These are phyloP conservation scores for Irpex lacteus DNA, from an alignment of 1,284 basidiomycete species.

Conservation along the genomic window DNA sequence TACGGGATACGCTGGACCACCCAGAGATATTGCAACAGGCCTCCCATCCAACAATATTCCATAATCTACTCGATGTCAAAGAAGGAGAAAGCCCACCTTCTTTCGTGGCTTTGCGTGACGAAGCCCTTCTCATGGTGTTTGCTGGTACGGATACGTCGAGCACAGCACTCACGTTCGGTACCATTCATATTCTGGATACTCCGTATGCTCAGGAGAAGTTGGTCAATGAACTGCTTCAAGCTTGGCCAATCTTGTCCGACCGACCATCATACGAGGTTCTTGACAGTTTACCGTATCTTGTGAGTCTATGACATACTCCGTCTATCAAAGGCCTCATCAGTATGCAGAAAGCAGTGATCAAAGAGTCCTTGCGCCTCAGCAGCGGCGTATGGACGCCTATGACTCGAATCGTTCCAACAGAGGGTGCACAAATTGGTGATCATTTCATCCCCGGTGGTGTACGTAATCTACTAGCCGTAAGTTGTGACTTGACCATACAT, in stretches of 20 bases:
- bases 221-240: conserved; percentile 23
- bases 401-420: conserved; percentile 19
- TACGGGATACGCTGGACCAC: conserved; percentile 30
- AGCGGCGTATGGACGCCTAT: conserved; percentile 17
- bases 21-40: conserved; percentile 18
- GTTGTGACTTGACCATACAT: background rate
- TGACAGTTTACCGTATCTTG: conserved; percentile 34
- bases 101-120: conserved; percentile 18
- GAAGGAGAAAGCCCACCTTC: conserved; percentile 6
- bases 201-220: conserved; percentile 14
- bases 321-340: background rate
- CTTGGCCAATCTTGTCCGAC: conserved; percentile 27
- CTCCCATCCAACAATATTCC: conserved; percentile 29
- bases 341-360: conserved; percentile 31
- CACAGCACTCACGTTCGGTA: conserved; percentile 25
- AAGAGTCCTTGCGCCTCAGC: conserved; percentile 33
- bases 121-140: conserved; percentile 26
- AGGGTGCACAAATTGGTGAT: conserved; percentile 18
- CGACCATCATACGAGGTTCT: conserved; percentile 20
- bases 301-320: conserved; percentile 7
- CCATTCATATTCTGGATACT: conserved; percentile 20
- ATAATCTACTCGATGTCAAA: conserved; percentile 19
- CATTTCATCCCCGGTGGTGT: conserved; percentile 22
- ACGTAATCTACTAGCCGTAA: conserved; percentile 1
- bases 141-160: conserved; percentile 32